Conservation (phyloP, 176 grass and related monocot species). For the Poa pratensis region DNA sequence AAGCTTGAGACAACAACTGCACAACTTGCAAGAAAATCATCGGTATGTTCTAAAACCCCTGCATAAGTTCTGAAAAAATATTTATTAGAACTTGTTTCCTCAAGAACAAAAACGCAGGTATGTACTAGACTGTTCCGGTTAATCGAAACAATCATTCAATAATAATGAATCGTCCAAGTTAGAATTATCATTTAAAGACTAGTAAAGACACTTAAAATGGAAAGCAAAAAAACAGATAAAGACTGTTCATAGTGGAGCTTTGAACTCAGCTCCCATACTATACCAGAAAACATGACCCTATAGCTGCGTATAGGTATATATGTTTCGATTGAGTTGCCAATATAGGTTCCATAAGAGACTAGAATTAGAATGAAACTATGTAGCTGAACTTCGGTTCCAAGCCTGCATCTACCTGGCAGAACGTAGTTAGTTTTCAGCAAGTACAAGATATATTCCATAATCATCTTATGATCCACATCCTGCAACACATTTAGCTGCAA, state of each 20-base stretch:
- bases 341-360: background rate
- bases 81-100: constrained; percentile 21
- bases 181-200: background rate
- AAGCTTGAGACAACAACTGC: constrained; percentile 99
- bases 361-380: background rate
- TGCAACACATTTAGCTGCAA: background rate
- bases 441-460: background rate
- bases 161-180: background rate
- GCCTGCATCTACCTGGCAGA: background rate
- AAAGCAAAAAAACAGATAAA: background rate
- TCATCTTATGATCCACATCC: background rate
- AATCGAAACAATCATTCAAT: background rate
- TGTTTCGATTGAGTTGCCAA: background rate
- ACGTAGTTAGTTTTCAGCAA: background rate
- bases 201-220: background rate
- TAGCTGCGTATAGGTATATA: background rate
- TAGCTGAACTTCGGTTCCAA: background rate
- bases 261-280: background rate
- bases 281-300: background rate
- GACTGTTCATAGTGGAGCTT: background rate
- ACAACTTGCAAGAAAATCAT: constrained; percentile 91
- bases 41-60: constrained; percentile 56
- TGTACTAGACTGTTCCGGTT: background rate
- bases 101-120: background rate
- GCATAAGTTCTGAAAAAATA: constrained; percentile 24